Base-by-base conservation (phyloP, 345 rosid species). In the Acer yangbiense region DNA sequence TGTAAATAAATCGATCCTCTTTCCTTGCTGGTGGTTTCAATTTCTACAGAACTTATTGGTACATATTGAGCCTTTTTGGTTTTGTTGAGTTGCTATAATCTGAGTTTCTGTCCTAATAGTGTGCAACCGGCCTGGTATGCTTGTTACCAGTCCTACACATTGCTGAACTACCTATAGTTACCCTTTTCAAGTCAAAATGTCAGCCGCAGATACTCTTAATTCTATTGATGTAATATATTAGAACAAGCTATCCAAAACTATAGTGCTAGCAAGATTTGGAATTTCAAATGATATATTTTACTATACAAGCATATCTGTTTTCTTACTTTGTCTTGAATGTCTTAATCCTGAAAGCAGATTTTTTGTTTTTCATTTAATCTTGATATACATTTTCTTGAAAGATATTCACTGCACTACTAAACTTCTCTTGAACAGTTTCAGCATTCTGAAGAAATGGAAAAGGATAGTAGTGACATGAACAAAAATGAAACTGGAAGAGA, bases 381-480 rank as follows among this genome's bases (percentile, higher is more conserved):
- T 10, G 3, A 20, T n/a, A 52, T 11, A 21, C 20, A 3, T 76
- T 13, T 20, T 20, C 65, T 62, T 74, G 69, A 62, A 25, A 48
- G 11, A 25, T 48, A 46, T 52, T 32, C 58, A 25, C 43, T 10
- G n/a, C 35, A 64, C n/a, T 7, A n/a, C 12, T 54, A 35, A 43
- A 76, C 69, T 16, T 65, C 43, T 69, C 35, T 55, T 72, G 41
- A 65, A 75, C 78, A 69, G 76, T 85, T 69, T 71, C 89, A 69
- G 79, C 81, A 43, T 41, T 74, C 80, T 9, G 83, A 77, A 74
- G 88, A 66, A 61, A 77, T 58, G 77, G 89, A 88, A 77, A 88
- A 83, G 78, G 79, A 68, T 41, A 85, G 87, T 80, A 75, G 71
- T 25, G 82, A 81, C 79, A 84, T 90, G 89, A 70, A 81, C 55